These are phyloP conservation scores for Penicillium sp. DNA, from an alignment of 2,329 filamentous ascomycete genomes.

Conservation along the genomic window DNA sequence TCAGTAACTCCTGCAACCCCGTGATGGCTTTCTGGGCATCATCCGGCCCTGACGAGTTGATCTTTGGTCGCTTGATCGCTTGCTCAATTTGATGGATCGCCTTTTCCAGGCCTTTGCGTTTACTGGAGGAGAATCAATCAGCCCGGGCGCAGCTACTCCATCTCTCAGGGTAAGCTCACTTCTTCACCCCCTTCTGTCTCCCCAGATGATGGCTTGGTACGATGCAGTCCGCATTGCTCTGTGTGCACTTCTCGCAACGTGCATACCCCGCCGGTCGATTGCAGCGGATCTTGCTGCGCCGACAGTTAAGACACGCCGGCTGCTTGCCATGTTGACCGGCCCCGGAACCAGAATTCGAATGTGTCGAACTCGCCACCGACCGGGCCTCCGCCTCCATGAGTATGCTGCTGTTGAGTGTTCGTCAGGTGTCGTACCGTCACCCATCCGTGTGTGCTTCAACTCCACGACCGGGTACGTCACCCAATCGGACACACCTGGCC, in stretches of 20 bases:
- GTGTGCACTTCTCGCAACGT: slow-evolving; percentile 61
- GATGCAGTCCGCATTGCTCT: slow-evolving; percentile 60
- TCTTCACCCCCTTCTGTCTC: slow-evolving; percentile 72
- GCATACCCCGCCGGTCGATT: slow-evolving; percentile 53
- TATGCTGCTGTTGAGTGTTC: background rate
- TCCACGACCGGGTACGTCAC: too few relatives aligned
- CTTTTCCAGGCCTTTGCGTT: slow-evolving; percentile 70
- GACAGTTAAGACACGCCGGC: slow-evolving; percentile 62
- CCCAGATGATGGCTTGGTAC: slow-evolving; percentile 71
- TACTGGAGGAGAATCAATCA: slow-evolving; percentile 49
- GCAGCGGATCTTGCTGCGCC: slow-evolving; percentile 67
- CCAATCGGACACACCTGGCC: too few relatives aligned
- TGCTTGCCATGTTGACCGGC: slow-evolving; percentile 28
- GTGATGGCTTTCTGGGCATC: slow-evolving; percentile 43
- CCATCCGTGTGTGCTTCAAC: too few relatives aligned
- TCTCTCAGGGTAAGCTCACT: slow-evolving; percentile 49
- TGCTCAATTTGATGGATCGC: slow-evolving; percentile 72
- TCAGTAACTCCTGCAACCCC: slow-evolving; percentile 52
- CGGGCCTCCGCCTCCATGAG: slow-evolving; percentile 19
- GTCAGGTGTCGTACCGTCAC: too few relatives aligned
- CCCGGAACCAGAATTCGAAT: slow-evolving; percentile 1
- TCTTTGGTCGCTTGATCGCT: slow-evolving; percentile 58
- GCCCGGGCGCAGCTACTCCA: background rate
- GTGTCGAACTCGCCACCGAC: too few relatives aligned
- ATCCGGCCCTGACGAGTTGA: slow-evolving; percentile 44